A percentile compares a stretch with the other conserved stretches of the same genome.
Evolutionary conservation across 345 rosid species (phyloP).

Genomic region (Pistacia vera): DNA sequence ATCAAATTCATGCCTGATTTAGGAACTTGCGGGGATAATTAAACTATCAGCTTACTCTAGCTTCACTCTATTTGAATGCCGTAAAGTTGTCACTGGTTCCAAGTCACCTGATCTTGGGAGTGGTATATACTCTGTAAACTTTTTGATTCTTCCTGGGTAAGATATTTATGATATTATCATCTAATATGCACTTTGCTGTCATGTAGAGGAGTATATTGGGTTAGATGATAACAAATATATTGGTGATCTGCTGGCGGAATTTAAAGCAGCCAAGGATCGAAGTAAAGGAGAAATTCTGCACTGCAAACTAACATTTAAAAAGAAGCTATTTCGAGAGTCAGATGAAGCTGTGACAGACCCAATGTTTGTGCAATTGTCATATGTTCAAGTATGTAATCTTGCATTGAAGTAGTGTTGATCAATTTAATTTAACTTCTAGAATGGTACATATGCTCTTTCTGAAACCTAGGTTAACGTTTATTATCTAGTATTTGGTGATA

Average conservation of each 20-base stretch:
- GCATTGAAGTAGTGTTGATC: conserved; percentile 1
- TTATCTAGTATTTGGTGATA: conserved; percentile 21
- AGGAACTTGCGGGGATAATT: conserved; percentile 97
- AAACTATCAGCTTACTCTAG: conserved; percentile 87
- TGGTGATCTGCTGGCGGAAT: conserved; percentile 89
- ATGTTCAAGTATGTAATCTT: conserved; percentile 78
- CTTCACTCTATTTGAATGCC: conserved; percentile 95
- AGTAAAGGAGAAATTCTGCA: conserved; percentile 97
- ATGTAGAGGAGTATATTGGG: conserved; percentile 90
- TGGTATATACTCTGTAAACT: conserved; percentile 50
- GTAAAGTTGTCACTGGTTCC: conserved; percentile 88
- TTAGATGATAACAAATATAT: conserved; percentile 96
- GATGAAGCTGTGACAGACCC: conserved; percentile 95
- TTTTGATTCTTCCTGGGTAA: conserved; percentile 12
- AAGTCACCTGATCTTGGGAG: conserved; percentile 87
- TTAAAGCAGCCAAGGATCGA: conserved; percentile 90
- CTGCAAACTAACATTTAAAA: conserved; percentile 85
- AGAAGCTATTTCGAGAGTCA: conserved; percentile 92
- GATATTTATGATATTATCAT: conserved; percentile 16
- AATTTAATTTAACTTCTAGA: neutral
- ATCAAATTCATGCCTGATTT: conserved; percentile 28
- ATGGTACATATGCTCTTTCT: neutral
- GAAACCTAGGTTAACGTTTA: neutral
- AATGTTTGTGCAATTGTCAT: conserved; percentile 93
- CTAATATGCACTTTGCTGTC: conserved; percentile 28